Conservation (phyloP, 257 asterid genomes). For the Solanum lignicaule region DNA sequence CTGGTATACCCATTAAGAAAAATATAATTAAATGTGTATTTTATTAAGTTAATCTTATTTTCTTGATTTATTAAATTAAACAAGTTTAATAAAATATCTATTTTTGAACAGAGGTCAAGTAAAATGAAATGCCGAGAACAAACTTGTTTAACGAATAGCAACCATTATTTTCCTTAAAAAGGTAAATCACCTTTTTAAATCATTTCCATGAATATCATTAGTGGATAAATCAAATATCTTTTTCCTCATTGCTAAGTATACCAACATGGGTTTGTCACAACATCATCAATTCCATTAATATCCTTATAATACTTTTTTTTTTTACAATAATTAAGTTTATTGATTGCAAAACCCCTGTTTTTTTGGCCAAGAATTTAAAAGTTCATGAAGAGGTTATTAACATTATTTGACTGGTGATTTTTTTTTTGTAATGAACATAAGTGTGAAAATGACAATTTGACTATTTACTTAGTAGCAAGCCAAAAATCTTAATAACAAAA, state of each 20-base stretch:
- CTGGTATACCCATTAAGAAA: too few relatives aligned
- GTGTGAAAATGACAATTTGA: not conserved
- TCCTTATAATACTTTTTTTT: not conserved
- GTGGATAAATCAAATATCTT: not conserved
- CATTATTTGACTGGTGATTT: too few relatives aligned
- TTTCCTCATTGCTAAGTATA: not conserved
- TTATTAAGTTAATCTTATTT: too few relatives aligned
- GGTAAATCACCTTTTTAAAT: not conserved
- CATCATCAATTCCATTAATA: not conserved
- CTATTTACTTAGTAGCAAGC: not conserved
- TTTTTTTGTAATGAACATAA: not conserved
- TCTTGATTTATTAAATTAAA: too few relatives aligned
- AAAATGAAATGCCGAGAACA: not conserved
- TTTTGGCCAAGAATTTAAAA: not conserved
- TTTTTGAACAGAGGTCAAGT: fast-evolving
- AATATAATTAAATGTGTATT: too few relatives aligned
- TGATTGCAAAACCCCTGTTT: not conserved
- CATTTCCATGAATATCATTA: not conserved
- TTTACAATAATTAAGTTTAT: not conserved
- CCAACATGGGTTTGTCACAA: not conserved
- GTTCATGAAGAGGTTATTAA: not conserved
- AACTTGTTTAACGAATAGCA: not conserved
- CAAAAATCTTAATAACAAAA: not conserved
- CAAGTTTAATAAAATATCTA: not conserved
- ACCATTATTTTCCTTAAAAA: not conserved